Evolutionary conservation across 257 asterid species (phyloP).

Genomic region (Fraxinus americana): DNA sequence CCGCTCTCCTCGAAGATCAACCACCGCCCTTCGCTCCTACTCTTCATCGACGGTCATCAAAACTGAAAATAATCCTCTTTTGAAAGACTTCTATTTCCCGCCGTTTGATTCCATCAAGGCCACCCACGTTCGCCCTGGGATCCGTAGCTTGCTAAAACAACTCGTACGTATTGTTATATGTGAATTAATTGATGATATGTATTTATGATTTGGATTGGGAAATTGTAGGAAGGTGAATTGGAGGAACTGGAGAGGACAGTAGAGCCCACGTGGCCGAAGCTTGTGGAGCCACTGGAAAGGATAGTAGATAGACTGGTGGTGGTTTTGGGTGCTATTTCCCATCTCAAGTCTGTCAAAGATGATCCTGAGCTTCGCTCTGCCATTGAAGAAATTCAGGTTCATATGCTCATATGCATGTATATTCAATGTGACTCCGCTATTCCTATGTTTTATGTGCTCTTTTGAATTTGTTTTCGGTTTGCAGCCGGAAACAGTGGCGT

Average conservation of each 20-base stretch:
- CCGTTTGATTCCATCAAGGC: constrained; percentile 70
- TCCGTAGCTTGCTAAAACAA: constrained; percentile 44
- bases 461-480: not conserved
- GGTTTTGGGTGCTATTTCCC: constrained; percentile 54
- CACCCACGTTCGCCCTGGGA: constrained; percentile 51
- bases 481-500: constrained; percentile 57
- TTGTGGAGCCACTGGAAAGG: constrained; percentile 60
- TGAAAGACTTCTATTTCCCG: constrained; percentile 80
- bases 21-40: constrained; percentile 49
- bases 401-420: not conserved
- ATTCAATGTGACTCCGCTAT: not conserved
- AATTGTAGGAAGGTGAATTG: constrained; percentile 42
- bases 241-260: constrained; percentile 45
- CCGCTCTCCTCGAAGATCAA: constrained; percentile 28
- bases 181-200: not conserved
- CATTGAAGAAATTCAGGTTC: constrained; percentile 61
- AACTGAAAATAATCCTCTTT: constrained; percentile 57
- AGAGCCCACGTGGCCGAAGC: constrained; percentile 54
- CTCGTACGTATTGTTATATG: constrained; percentile 30
- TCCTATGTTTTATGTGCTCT: constrained; percentile 8
- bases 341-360: constrained; percentile 54
- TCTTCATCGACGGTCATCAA: constrained; percentile 29
- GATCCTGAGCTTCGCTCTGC: constrained; percentile 54
- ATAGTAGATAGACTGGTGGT: constrained; percentile 41
- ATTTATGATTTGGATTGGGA: not conserved